Evolutionary conservation across 1,284 basidiomycete genomes (phyloP).

Genomic region (Cerrena zonata): DNA sequence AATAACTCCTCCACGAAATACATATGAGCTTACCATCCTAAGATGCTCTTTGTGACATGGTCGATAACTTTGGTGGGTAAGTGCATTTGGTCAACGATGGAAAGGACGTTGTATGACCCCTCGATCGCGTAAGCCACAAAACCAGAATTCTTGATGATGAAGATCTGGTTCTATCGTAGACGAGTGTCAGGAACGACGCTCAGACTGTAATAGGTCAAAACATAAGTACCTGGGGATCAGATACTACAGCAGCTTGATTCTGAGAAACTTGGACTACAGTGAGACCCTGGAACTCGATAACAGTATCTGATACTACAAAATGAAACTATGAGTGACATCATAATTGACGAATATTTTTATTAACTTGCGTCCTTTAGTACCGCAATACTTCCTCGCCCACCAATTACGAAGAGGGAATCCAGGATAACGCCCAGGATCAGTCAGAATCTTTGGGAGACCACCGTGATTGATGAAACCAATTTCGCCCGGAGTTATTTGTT

Average conservation of each 20-base stretch:
- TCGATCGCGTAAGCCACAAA: conserved; percentile 72
- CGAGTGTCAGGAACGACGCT: not conserved
- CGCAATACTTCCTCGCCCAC: conserved; percentile 69
- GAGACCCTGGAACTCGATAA: conserved; percentile 70
- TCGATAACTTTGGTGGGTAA: conserved; percentile 56
- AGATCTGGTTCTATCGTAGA: conserved; percentile 54
- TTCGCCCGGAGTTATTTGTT: conserved; percentile 59
- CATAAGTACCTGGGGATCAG: conserved; percentile 57
- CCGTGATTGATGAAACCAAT: conserved; percentile 73
- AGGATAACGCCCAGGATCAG: conserved; percentile 68
- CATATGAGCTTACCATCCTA: conserved; percentile 44
- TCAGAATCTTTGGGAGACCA: conserved; percentile 68
- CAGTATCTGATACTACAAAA: conserved; percentile 63
- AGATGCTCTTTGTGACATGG: conserved; percentile 48
- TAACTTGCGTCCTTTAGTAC: conserved; percentile 60
- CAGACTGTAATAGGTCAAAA: not conserved
- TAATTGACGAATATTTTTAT: not conserved
- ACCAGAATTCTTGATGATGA: conserved; percentile 72
- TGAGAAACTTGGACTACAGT: conserved; percentile 76
- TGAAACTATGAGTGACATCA: not conserved
- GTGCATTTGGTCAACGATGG: conserved; percentile 77
- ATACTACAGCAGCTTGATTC: conserved; percentile 73
- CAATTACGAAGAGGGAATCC: conserved; percentile 70
- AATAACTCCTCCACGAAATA: not conserved
- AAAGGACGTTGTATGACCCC: conserved; percentile 69